phyloP scores from a whole-genome alignment of 1,284 basidiomycete species.

The Tilletia walkeri region DNA sequence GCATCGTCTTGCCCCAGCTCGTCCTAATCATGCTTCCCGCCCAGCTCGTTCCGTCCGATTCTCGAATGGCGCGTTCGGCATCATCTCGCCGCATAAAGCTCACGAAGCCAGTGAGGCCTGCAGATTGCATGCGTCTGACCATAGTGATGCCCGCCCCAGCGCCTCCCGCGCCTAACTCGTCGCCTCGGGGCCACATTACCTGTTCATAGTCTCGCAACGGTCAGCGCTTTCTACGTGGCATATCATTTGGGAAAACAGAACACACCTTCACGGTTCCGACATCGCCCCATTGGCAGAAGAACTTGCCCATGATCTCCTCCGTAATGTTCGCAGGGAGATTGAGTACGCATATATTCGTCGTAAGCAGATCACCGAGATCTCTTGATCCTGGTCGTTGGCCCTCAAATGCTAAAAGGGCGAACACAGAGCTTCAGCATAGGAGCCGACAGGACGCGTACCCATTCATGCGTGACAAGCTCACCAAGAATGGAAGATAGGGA shows the following conservation, averaged over 20 bases:
- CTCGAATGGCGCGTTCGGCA: slow-evolving; percentile 79
- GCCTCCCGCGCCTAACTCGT: slow-evolving; percentile 32
- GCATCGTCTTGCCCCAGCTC: slow-evolving; percentile 93
- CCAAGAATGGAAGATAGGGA: slow-evolving; percentile 73
- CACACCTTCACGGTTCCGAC: slow-evolving; percentile 59
- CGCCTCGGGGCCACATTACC: slow-evolving; percentile 45
- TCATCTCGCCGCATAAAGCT: slow-evolving; percentile 89
- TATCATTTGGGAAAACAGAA: not conserved
- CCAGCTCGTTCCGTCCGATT: slow-evolving; percentile 89
- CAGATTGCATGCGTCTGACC: slow-evolving; percentile 66
- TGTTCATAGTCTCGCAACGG: not conserved
- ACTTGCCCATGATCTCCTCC: slow-evolving; percentile 76
- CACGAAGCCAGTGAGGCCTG: slow-evolving; percentile 86
- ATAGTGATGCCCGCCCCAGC: slow-evolving; percentile 70
- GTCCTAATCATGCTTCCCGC: slow-evolving; percentile 77
- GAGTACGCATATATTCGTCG: slow-evolving; percentile 83
- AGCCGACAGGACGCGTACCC: not conserved
- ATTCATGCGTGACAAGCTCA: not conserved
- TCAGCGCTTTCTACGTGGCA: no score
- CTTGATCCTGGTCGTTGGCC: slow-evolving; percentile 77
- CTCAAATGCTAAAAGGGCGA: slow-evolving; percentile 66
- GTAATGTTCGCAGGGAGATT: slow-evolving; percentile 81
- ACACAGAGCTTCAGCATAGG: no score
- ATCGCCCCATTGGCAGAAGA: slow-evolving; percentile 68
- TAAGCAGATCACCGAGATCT: slow-evolving; percentile 78